Percentiles rank a stretch among this genome's conserved stretches.
Conservation (phyloP, 2,329 filamentous ascomycete species). For the Anthostomella pinea region DNA sequence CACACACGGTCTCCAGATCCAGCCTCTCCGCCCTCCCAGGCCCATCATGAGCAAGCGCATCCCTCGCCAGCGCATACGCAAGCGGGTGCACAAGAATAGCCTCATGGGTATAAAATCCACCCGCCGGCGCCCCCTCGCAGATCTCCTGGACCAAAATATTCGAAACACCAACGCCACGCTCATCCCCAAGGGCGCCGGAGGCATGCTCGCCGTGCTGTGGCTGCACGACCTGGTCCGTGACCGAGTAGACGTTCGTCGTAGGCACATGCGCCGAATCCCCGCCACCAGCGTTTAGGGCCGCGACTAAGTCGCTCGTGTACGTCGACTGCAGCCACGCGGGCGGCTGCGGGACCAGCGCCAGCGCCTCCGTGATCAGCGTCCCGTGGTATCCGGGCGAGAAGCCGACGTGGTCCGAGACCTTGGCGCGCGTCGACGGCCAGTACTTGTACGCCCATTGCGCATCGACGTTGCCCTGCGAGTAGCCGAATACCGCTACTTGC, state of each 20-base stretch:
- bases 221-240: too few species aligned
- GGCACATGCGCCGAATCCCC: slow-evolving; percentile 52
- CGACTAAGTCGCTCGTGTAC: slow-evolving; percentile 40
- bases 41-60: too few species aligned
- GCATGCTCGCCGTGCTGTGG: too few species aligned
- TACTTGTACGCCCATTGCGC: slow-evolving; percentile 58
- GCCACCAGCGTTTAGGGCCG: slow-evolving; percentile 37
- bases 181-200: too few species aligned
- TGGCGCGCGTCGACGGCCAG: slow-evolving; percentile 47
- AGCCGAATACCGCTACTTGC: slow-evolving; percentile 46
- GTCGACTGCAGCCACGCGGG: slow-evolving; percentile 47
- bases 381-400: slow-evolving; percentile 49
- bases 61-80: too few species aligned
- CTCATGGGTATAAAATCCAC: too few species aligned
- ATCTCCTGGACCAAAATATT: too few species aligned
- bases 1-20: too few species aligned
- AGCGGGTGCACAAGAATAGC: too few species aligned
- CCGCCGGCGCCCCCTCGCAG: too few species aligned
- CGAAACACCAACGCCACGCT: too few species aligned
- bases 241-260: slow-evolving; percentile 53
- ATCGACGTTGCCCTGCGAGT: slow-evolving; percentile 54
- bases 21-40: too few species aligned
- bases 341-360: slow-evolving; percentile 47
- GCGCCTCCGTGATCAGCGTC: slow-evolving; percentile 16
- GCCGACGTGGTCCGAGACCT: slow-evolving; percentile 48